These are phyloP conservation scores for Apiotrichum domesticum DNA, from an alignment of 1,284 basidiomycete species.

Conservation along the genomic window DNA sequence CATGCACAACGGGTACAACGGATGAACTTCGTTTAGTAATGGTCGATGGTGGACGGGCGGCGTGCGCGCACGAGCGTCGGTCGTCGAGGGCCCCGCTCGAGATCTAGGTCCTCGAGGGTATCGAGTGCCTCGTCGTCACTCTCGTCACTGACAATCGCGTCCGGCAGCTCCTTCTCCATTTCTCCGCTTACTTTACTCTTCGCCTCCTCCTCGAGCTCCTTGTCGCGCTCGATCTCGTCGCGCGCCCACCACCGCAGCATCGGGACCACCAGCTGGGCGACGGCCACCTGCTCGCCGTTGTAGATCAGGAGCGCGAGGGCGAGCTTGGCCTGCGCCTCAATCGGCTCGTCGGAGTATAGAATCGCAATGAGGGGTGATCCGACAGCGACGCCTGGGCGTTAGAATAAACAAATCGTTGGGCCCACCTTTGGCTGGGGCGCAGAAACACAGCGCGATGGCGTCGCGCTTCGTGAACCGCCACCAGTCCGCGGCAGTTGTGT, in stretches of 20 bases:
- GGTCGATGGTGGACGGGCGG: no score
- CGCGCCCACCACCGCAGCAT: slow-evolving; percentile 6
- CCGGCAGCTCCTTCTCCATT: no score
- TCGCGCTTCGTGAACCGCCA: slow-evolving; percentile 18
- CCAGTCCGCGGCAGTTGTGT: slow-evolving; percentile 6
- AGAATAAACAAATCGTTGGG: not conserved
- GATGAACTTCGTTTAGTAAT: no score
- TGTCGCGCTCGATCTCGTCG: slow-evolving; percentile 3
- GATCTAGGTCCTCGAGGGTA: no score
- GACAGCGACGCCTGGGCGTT: slow-evolving; percentile 12
- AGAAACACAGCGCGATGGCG: slow-evolving; percentile 22
- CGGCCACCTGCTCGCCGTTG: slow-evolving; percentile 11
- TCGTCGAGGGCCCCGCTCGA: no score
- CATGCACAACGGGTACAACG: no score
- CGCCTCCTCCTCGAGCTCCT: not conserved
- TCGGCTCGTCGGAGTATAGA: slow-evolving; percentile 10
- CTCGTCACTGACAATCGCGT: no score
- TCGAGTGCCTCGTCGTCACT: no score
- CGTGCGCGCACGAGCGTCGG: no score
- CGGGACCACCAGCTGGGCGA: slow-evolving; percentile 4
- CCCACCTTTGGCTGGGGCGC: slow-evolving; percentile 20
- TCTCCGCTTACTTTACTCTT: not conserved
- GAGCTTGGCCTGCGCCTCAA: slow-evolving; percentile 6
- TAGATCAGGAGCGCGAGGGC: slow-evolving; percentile 5
- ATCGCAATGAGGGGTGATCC: slow-evolving; percentile 23